phyloP scores from a whole-genome alignment of 1,284 basidiomycete species.

The Flammula alnicola region DNA sequence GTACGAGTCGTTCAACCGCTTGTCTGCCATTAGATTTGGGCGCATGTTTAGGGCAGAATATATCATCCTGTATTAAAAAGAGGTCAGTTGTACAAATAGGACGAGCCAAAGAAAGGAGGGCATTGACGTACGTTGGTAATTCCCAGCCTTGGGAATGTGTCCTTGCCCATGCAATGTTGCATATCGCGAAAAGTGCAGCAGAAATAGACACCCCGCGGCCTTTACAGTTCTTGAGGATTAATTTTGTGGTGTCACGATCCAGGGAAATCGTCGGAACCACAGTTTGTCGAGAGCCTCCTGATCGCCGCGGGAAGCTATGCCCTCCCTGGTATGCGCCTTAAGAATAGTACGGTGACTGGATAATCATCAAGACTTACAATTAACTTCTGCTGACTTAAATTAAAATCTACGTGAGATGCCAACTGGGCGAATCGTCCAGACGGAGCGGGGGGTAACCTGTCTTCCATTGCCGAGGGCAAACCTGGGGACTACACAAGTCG shows the following conservation, averaged over 20 bases:
- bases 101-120: not conserved
- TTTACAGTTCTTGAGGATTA: conserved; percentile 70
- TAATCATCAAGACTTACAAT: conserved; percentile 42
- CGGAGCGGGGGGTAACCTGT: conserved; percentile 46
- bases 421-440: conserved; percentile 44
- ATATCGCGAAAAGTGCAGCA: conserved; percentile 74
- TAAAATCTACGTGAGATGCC: conserved; percentile 61
- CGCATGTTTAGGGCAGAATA: conserved; percentile 81
- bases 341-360: conserved; percentile 2
- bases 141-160: conserved; percentile 47
- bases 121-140: conserved; percentile 55
- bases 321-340: conserved; percentile 54
- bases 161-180: conserved; percentile 73
- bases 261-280: conserved; percentile 68
- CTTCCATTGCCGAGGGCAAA: conserved; percentile 60
- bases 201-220: conserved; percentile 73
- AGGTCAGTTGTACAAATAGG: not conserved
- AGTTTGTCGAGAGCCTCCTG: conserved; percentile 55
- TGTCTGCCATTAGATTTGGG: conserved; percentile 53
- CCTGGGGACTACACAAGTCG: conserved; percentile 32
- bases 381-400: conserved; percentile 51
- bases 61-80: conserved; percentile 58
- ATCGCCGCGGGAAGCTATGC: conserved; percentile 62
- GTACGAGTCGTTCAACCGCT: conserved; percentile 60
- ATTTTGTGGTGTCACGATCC: conserved; percentile 55